Conservation (phyloP, 768 basidiomycete genomes). For the Suillus variegatus region DNA sequence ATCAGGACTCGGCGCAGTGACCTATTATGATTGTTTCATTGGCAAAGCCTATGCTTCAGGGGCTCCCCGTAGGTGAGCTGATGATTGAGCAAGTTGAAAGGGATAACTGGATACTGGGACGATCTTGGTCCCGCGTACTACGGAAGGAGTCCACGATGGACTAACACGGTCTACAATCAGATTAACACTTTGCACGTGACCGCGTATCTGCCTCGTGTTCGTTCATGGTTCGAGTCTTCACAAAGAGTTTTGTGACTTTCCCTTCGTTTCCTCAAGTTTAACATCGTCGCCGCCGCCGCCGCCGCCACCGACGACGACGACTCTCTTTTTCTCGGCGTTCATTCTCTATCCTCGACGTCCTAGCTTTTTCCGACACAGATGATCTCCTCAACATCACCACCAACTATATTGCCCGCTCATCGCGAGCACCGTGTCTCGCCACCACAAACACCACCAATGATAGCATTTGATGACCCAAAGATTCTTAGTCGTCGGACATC, state of each 20-base stretch:
- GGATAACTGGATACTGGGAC: neutral
- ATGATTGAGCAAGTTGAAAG: neutral
- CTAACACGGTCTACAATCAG: slow-evolving; percentile 9
- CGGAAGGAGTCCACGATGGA: neutral
- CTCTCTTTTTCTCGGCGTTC: slow-evolving; percentile 14
- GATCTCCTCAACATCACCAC: slow-evolving; percentile 21
- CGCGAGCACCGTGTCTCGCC: slow-evolving; percentile 33
- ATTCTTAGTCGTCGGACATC: slow-evolving; percentile 30
- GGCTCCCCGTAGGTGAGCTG: too few species aligned
- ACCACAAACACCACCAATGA: slow-evolving; percentile 30
- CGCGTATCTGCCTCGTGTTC: slow-evolving; percentile 37
- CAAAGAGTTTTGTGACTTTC: slow-evolving; percentile 28
- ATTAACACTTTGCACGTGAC: slow-evolving; percentile 34
- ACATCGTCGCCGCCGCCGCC: slow-evolving; percentile 16
- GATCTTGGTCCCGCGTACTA: neutral
- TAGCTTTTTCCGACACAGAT: slow-evolving; percentile 15
- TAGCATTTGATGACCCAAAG: slow-evolving; percentile 32
- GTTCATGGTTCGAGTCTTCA: slow-evolving; percentile 26
- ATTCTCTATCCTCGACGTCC: neutral
- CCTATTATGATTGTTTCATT: too few species aligned
- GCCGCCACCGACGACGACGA: slow-evolving; percentile 17
- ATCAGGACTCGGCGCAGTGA: too few species aligned
- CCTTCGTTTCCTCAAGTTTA: slow-evolving; percentile 10
- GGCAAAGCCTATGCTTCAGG: neutral
- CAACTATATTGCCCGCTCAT: slow-evolving; percentile 29